These are phyloP conservation scores for Cryphonectria nitschkei DNA, from an alignment of 2,329 filamentous ascomycete genomes.

Conservation along the genomic window DNA sequence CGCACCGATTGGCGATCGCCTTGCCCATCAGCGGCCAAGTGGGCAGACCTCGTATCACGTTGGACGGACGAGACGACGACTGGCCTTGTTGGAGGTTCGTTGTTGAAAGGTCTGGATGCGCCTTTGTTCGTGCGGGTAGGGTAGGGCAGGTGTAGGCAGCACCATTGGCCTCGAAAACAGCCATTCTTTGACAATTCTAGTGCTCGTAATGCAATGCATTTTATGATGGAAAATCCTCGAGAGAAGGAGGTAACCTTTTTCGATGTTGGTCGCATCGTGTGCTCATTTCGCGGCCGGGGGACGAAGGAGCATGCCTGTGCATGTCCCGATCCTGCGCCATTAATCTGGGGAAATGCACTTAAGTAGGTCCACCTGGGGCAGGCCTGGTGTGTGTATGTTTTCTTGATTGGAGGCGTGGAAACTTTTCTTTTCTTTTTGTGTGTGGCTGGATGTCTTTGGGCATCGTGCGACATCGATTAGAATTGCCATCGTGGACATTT, in stretches of 20 bases:
- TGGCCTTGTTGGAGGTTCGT: constrained; percentile 5
- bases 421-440: not conserved
- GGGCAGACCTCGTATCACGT: constrained; percentile 24
- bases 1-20: constrained; percentile 16
- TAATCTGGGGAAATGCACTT: constrained; percentile 1
- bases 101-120: constrained; percentile 17
- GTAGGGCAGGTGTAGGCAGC: not conserved
- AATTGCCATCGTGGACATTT: not conserved
- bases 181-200: not conserved
- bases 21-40: constrained; percentile 1
- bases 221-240: not conserved
- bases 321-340: constrained; percentile 9
- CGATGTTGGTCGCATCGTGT: not conserved
- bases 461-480: not conserved
- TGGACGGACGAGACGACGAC: constrained; percentile 15
- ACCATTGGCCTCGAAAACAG: not conserved
- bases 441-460: not conserved
- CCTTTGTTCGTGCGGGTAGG: not conserved
- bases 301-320: constrained; percentile 3
- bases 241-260: not conserved
- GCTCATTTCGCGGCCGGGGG: not conserved
- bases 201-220: not conserved
- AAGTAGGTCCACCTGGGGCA: not conserved
- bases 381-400: not conserved
- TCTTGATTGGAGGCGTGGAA: not conserved